These are phyloP conservation scores for Clonostachys solani DNA, from an alignment of 2,329 filamentous ascomycete species.

Conservation along the genomic window DNA sequence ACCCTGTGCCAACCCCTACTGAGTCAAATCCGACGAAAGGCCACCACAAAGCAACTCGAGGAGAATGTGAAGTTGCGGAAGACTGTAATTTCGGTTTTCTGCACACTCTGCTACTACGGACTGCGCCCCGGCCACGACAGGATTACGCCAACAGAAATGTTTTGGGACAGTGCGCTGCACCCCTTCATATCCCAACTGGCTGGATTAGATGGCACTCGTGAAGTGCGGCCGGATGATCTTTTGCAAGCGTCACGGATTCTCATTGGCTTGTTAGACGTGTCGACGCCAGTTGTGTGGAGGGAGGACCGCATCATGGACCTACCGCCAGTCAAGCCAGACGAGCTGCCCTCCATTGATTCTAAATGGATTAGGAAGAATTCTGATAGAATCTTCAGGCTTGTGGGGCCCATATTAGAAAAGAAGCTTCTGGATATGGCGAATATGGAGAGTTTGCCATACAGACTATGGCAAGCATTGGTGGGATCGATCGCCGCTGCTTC, in stretches of 20 bases:
- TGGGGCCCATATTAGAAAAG: conserved; percentile 55
- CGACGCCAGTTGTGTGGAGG: conserved; percentile 62
- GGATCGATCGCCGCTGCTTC: conserved; percentile 62
- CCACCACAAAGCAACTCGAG: conserved; percentile 49
- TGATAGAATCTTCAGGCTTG: conserved; percentile 57
- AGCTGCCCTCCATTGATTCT: conserved; percentile 78
- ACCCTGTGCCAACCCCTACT: conserved; percentile 63
- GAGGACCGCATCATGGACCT: conserved; percentile 64
- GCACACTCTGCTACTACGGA: conserved; percentile 78
- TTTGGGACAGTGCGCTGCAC: conserved; percentile 74
- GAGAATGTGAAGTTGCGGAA: conserved; percentile 44
- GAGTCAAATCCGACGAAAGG: conserved; percentile 64
- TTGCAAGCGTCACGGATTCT: conserved; percentile 66
- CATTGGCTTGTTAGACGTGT: conserved; percentile 62
- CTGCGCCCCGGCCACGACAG: conserved; percentile 66
- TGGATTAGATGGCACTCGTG: conserved; percentile 21
- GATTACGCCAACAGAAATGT: conserved; percentile 60
- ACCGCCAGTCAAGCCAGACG: conserved; percentile 57
- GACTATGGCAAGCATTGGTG: conserved; percentile 59
- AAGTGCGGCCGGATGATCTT: conserved; percentile 42
- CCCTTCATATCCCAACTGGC: conserved; percentile 59
- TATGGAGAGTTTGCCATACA: conserved; percentile 45
- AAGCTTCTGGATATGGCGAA: conserved; percentile 60
- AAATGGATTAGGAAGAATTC: conserved; percentile 82
- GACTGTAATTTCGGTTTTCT: conserved; percentile 64